A percentile compares a stretch with the other conserved stretches of the same genome.
phyloP scores from a whole-genome alignment of 495 filamentous ascomycete species.

The Darksidea phi region DNA sequence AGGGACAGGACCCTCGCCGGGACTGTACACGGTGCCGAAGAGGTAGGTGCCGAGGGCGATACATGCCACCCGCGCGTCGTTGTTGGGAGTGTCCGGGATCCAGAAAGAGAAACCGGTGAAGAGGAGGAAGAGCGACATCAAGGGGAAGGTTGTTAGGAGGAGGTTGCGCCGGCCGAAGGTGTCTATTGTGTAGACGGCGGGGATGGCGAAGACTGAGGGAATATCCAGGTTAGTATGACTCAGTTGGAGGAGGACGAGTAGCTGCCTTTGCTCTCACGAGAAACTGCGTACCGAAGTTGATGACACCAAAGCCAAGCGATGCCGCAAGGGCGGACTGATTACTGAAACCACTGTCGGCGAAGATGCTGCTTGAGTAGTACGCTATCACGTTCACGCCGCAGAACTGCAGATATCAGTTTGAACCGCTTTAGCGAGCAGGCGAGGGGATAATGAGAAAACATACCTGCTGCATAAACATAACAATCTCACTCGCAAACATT shows the following conservation, averaged over 20 bases:
- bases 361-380: constrained; percentile 57
- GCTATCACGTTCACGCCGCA: constrained; percentile 56
- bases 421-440: not conserved
- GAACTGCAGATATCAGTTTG: constrained; percentile 9
- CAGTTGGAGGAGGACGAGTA: not conserved
- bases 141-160: constrained; percentile 72
- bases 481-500: constrained; percentile 67
- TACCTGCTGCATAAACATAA: constrained; percentile 88
- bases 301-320: constrained; percentile 72
- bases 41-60: constrained; percentile 72
- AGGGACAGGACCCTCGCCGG: constrained; percentile 78
- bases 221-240: not conserved
- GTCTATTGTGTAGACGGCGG: constrained; percentile 78
- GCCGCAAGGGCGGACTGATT: constrained; percentile 59
- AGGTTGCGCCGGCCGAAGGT: constrained; percentile 80
- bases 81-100: constrained; percentile 54
- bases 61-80: constrained; percentile 53
- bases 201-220: constrained; percentile 61
- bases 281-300: constrained; percentile 37
- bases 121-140: constrained; percentile 69
- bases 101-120: constrained; percentile 81
- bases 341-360: constrained; percentile 52
- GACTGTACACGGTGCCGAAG: constrained; percentile 73
- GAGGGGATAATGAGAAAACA: constrained; percentile 7
- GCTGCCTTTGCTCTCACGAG: not conserved